A percentile compares a stretch with the other conserved stretches of the same genome.
phyloP scores from a whole-genome alignment of 768 basidiomycete genomes.

The Sarcomyxa edulis region DNA sequence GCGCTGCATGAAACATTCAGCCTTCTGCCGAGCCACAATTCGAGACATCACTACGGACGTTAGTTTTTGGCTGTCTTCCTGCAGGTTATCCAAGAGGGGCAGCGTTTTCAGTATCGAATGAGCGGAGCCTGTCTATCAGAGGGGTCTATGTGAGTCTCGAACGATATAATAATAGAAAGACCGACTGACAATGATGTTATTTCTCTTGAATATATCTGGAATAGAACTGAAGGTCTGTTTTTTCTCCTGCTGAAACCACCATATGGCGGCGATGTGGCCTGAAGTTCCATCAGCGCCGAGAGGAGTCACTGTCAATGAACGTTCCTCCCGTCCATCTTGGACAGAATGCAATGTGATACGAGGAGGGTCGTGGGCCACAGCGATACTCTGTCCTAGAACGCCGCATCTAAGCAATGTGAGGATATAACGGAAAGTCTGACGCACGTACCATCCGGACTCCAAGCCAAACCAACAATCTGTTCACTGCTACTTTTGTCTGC shows the following conservation, averaged over 20 bases:
- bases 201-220: slow-evolving; percentile 74
- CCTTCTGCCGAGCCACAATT: slow-evolving; percentile 7
- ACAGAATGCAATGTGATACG: slow-evolving; percentile 69
- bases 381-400: slow-evolving; percentile 58
- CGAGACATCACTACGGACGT: slow-evolving; percentile 41
- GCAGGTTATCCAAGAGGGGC: slow-evolving; percentile 66
- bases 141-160: slow-evolving; percentile 9
- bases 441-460: slow-evolving; percentile 76
- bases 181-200: slow-evolving; percentile 51
- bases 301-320: slow-evolving; percentile 34
- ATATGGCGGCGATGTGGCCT: slow-evolving; percentile 43
- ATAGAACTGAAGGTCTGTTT: slow-evolving; percentile 34
- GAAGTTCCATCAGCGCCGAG: slow-evolving; percentile 11
- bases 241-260: slow-evolving; percentile 66
- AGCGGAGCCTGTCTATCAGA: slow-evolving; percentile 69
- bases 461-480: slow-evolving; percentile 56
- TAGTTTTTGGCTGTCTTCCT: slow-evolving; percentile 59
- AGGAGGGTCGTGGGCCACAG: slow-evolving; percentile 65
- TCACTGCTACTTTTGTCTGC: slow-evolving; percentile 35
- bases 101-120: slow-evolving; percentile 63
- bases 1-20: slow-evolving; percentile 44
- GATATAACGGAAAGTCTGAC: slow-evolving; percentile 4
- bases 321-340: slow-evolving; percentile 64
- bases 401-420: slow-evolving; percentile 7
- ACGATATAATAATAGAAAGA: slow-evolving; percentile 4